phyloP scores from a whole-genome alignment of 169 alveolate genomes.

The Plasmodium sp. region DNA sequence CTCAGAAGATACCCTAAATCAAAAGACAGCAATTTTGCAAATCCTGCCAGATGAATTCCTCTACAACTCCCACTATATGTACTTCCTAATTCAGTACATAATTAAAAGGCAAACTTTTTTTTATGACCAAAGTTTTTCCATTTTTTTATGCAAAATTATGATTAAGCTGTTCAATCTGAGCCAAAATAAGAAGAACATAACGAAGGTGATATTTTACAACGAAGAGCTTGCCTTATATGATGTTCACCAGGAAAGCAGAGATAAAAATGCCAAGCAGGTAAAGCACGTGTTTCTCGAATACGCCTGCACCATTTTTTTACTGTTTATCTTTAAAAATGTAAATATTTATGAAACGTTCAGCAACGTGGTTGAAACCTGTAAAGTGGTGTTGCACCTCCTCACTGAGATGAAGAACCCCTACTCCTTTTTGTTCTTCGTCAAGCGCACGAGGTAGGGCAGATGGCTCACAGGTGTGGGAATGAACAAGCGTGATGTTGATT shows the following conservation, averaged over 20 bases:
- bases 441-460: slow-evolving; percentile 16
- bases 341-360: slow-evolving; percentile 29
- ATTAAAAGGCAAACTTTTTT: slow-evolving; percentile 52
- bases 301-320: slow-evolving; percentile 20
- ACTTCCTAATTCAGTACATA: slow-evolving; percentile 40
- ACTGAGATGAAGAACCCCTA: slow-evolving; percentile 28
- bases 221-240: slow-evolving; percentile 26
- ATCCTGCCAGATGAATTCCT: slow-evolving; percentile 42
- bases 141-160: slow-evolving; percentile 45
- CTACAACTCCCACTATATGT: slow-evolving; percentile 36
- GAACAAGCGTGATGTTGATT: not conserved
- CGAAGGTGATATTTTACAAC: slow-evolving; percentile 2
- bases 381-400: slow-evolving; percentile 7
- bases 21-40: slow-evolving; percentile 27
- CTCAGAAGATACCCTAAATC: slow-evolving; percentile 28
- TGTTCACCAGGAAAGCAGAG: slow-evolving; percentile 12
- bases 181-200: slow-evolving; percentile 21
- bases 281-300: slow-evolving; percentile 33
- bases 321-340: slow-evolving; percentile 18
- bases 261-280: slow-evolving; percentile 14
- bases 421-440: slow-evolving; percentile 39
- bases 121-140: slow-evolving; percentile 29
- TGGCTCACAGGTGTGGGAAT: not conserved
- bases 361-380: slow-evolving; percentile 23
- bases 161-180: slow-evolving; percentile 22